phyloP scores from a whole-genome alignment of 768 basidiomycete species.

The Amanita molliuscula region DNA sequence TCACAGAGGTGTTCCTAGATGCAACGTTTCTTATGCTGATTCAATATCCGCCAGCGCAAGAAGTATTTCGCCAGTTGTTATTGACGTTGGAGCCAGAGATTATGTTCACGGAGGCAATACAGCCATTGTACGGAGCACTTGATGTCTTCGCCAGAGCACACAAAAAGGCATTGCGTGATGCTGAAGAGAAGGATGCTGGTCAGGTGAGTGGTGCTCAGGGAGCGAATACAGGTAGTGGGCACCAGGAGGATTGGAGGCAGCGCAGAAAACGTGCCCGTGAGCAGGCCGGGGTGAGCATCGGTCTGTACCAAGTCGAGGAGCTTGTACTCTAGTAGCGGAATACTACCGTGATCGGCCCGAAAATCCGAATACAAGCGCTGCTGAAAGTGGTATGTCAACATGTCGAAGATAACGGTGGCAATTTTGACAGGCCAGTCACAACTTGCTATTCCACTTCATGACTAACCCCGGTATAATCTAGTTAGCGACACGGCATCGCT shows the following conservation, averaged over 20 bases:
- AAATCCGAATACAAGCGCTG: neutral
- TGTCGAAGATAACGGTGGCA: slow-evolving; percentile 9
- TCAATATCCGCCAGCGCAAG: slow-evolving; percentile 51
- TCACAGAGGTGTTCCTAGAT: slow-evolving; percentile 62
- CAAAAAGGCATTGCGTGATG: slow-evolving; percentile 34
- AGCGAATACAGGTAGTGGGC: slow-evolving; percentile 22
- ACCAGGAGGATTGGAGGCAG: slow-evolving; percentile 36
- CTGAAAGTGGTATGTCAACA: neutral
- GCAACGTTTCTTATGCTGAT: slow-evolving; percentile 61
- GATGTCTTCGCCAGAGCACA: slow-evolving; percentile 55
- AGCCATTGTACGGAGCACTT: slow-evolving; percentile 48
- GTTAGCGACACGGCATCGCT: slow-evolving; percentile 65
- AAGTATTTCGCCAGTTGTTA: slow-evolving; percentile 37
- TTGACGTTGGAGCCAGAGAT: slow-evolving; percentile 49
- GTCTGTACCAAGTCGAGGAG: slow-evolving; percentile 66
- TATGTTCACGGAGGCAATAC: slow-evolving; percentile 33
- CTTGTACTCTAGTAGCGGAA: slow-evolving; percentile 33
- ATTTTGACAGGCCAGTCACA: slow-evolving; percentile 13
- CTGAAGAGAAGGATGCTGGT: slow-evolving; percentile 12
- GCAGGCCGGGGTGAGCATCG: slow-evolving; percentile 41
- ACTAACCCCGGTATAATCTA: slow-evolving; percentile 14
- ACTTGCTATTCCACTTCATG: neutral
- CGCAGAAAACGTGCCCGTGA: slow-evolving; percentile 44
- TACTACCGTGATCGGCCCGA: neutral
- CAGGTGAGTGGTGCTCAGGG: slow-evolving; percentile 17